Percentiles rank a stretch among this genome's conserved stretches.
phyloP scores from a whole-genome alignment of 805 yeast genomes.

The Ogataea glucozyma region DNA sequence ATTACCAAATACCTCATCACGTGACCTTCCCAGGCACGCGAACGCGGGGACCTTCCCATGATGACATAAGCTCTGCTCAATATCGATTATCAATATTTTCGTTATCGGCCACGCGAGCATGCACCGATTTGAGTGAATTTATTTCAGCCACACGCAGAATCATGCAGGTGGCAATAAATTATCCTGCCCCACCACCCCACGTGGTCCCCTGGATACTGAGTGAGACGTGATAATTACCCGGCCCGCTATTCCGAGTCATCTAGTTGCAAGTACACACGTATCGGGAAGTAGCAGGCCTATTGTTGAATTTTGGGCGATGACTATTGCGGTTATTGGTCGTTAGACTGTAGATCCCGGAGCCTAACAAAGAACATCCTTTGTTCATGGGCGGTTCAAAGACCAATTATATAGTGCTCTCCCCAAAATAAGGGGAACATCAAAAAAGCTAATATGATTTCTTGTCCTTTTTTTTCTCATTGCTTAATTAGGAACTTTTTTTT shows the following conservation, averaged over 20 bases:
- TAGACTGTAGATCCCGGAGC: too few relatives aligned
- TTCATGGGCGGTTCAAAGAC: not conserved
- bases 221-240: not conserved
- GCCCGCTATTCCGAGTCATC: not conserved
- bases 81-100: too few relatives aligned
- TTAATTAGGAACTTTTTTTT: constrained; percentile 5
- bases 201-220: too few relatives aligned
- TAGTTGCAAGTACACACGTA: not conserved
- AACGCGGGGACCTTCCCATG: too few relatives aligned
- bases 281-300: not conserved
- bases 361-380: too few relatives aligned
- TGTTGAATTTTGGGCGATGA: not conserved
- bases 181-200: constrained; percentile 13
- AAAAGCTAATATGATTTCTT: too few relatives aligned
- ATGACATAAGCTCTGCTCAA: not conserved
- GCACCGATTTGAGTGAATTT: not conserved
- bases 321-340: constrained; percentile 6
- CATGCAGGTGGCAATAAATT: constrained; percentile 1
- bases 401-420: too few relatives aligned
- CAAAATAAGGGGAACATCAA: too few relatives aligned
- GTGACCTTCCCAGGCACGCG: too few relatives aligned
- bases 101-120: constrained; percentile 6
- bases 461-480: not conserved
- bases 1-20: too few relatives aligned
- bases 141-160: not conserved